A percentile compares a stretch with the other conserved stretches of the same genome.
Evolutionary conservation across 2,329 filamentous ascomycete species (phyloP).

Genomic region (Diplocarpon mali): DNA sequence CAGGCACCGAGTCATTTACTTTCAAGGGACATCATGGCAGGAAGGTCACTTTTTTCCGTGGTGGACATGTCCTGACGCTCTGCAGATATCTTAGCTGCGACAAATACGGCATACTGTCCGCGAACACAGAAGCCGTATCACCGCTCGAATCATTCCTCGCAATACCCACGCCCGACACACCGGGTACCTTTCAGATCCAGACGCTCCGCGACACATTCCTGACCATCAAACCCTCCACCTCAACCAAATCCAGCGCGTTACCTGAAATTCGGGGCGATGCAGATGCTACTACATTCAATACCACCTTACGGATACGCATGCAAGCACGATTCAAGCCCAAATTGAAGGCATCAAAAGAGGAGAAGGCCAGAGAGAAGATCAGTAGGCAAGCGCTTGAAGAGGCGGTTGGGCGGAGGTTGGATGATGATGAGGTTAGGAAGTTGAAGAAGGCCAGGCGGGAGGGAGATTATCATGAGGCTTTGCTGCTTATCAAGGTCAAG

Average conservation of each 20-base stretch:
- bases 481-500: slow-evolving; percentile 83
- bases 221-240: slow-evolving; percentile 42
- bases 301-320: slow-evolving; percentile 76
- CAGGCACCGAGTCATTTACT: slow-evolving; percentile 69
- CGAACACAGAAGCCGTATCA: slow-evolving; percentile 70
- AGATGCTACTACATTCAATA: slow-evolving; percentile 53
- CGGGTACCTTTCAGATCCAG: slow-evolving; percentile 64
- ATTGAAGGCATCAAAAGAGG: slow-evolving; percentile 68
- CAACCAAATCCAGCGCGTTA: slow-evolving; percentile 34
- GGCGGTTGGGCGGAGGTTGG: slow-evolving; percentile 61
- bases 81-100: slow-evolving; percentile 74
- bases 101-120: slow-evolving; percentile 67
- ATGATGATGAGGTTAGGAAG: slow-evolving; percentile 76
- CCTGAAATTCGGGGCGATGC: slow-evolving; percentile 70
- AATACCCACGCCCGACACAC: slow-evolving; percentile 51
- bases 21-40: slow-evolving; percentile 87
- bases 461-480: slow-evolving; percentile 78
- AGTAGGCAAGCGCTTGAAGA: slow-evolving; percentile 76
- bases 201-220: slow-evolving; percentile 63
- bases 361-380: slow-evolving; percentile 76
- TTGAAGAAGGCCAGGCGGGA: slow-evolving; percentile 76
- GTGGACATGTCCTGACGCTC: slow-evolving; percentile 3
- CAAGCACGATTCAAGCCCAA: slow-evolving; percentile 88
- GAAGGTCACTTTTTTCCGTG: slow-evolving; percentile 33
- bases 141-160: slow-evolving; percentile 71